Conservation (phyloP, 441 rosid genomes). For the Iberis amara region DNA sequence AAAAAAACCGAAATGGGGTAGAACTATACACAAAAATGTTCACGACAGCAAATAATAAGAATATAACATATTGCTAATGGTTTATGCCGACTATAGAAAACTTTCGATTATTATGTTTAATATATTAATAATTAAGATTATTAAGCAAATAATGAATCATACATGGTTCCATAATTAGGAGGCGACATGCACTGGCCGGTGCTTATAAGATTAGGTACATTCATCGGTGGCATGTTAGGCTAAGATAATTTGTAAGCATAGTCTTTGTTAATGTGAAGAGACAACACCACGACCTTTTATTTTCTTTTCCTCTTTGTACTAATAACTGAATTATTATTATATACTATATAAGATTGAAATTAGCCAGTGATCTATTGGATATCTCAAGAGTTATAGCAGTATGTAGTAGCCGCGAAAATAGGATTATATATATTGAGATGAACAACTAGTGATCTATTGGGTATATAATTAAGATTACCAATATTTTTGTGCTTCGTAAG, state of each 20-base stretch:
- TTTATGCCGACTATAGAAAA: slow-evolving; percentile 17
- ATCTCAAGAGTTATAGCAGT: too few species aligned
- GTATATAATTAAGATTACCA: too few species aligned
- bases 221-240: slow-evolving; percentile 38
- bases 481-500: too few species aligned
- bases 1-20: slow-evolving; percentile 10
- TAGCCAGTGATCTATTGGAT: slow-evolving; percentile 17
- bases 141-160: slow-evolving; percentile 24
- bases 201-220: slow-evolving; percentile 34
- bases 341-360: slow-evolving; percentile 7
- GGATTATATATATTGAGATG: not conserved
- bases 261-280: slow-evolving; percentile 31
- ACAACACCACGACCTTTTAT: slow-evolving; percentile 28
- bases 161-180: slow-evolving; percentile 29
- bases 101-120: slow-evolving; percentile 5
- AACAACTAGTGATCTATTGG: not conserved
- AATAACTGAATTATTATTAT: not conserved
- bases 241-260: slow-evolving; percentile 23
- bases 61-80: slow-evolving; percentile 4
- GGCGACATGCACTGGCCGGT: slow-evolving; percentile 35
- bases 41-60: slow-evolving; percentile 22
- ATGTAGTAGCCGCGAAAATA: too few species aligned
- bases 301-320: not conserved
- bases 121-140: not conserved
- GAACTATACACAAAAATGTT: slow-evolving; percentile 29